Evolutionary conservation across 257 asterid genomes (phyloP), one percentile per base, ranked within the genome.

Genomic region (Petunia secreta): DNA sequence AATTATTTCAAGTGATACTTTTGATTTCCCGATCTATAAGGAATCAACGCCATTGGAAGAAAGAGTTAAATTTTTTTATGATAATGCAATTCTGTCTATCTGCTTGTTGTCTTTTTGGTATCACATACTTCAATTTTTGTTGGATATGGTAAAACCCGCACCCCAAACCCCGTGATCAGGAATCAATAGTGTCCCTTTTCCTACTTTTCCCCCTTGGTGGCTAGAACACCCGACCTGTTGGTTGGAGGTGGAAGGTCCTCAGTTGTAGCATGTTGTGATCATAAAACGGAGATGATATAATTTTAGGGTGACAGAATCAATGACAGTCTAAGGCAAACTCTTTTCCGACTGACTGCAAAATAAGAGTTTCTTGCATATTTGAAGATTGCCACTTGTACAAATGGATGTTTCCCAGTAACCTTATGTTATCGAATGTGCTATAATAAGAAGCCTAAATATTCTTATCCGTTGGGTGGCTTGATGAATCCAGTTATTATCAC

Each of bases 181-280:
- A n/a, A n/a, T 52, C 15, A 52, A 52, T 52, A 0, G 15, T 52
- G 1, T 8, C 57, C 54, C 57, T 10, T 52, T 52, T 52, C 57
- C 57, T 52, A 52, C n/a, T 52, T 52, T 52, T 13, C 57, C 11
- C 57, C 57, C 14, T 52, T 52, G 57, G 57, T 52, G 3, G 5
- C 57, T 52, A 1, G 43, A 69, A 25, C n/a, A 16, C 16, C 58
- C 76, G 46, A 44, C 57, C 59, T 69, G 10, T 69, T 48, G 77
- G 50, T 69, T 46, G 57, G 75, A 68, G 75, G 57, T n/a, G 75
- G 36, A 68, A 44, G 57, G 57, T 25, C 43, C 77, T 69, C 46
- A 34, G 34, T 14, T 2, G 34, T 50, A 50, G 53, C 78, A 50
- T 62, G 34, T 13, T 73, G 62, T 36, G 62, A 50, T 50, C 13